Base-by-base conservation (phyloP, 176 grass and related monocot species). In the Aegilops speltoides region DNA sequence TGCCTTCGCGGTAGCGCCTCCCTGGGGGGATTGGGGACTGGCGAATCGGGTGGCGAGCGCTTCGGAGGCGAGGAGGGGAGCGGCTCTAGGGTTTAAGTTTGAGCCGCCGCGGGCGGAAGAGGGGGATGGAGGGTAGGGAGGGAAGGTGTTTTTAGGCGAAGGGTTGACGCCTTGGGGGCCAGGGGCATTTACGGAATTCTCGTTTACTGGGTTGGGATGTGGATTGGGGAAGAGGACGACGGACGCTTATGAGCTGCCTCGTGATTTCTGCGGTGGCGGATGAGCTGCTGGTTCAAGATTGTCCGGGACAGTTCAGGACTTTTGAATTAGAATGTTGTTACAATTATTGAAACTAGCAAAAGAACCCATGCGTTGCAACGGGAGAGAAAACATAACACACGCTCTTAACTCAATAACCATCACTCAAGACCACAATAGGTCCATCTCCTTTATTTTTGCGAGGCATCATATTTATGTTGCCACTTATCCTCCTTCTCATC, bases 71-170 rank as follows among this genome's bases (percentile, higher is more conserved):
- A 43, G 40, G 40, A 43, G 40, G 61, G 57, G 28, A 63, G 81
- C 48, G 28, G 63, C 81, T 85, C 77, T 88, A 88, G 89, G 85
- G 85, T 91, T 91, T 88, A 75, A 73, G 77, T 75, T 72, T 90
- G 52, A 38, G 29, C 80, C 82, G 76, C 76, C 76, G 85, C 68
- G 68, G 48, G 36, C 85, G 69, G 26, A 80, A 25, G 67, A 29
- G n/a, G 22, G 22, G 41, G 15, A 2, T 16, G 48, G 2, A 36
- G 10, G 40, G 71, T 1, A 26, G 66, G 56, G 66, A 25, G 3
- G 9, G 57, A 43, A 82, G 79, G 81, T 79, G 59, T 17, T 26
- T 63, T 65, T 56, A 64, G 64, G 84, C 24, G 64, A 71, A 82
- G 79, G 32, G 73, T 57, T 73, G 84, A 79, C 73, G 41, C 37